Base-by-base conservation (phyloP, 148 eudicot genomes). In the Persicaria tinctoria region DNA sequence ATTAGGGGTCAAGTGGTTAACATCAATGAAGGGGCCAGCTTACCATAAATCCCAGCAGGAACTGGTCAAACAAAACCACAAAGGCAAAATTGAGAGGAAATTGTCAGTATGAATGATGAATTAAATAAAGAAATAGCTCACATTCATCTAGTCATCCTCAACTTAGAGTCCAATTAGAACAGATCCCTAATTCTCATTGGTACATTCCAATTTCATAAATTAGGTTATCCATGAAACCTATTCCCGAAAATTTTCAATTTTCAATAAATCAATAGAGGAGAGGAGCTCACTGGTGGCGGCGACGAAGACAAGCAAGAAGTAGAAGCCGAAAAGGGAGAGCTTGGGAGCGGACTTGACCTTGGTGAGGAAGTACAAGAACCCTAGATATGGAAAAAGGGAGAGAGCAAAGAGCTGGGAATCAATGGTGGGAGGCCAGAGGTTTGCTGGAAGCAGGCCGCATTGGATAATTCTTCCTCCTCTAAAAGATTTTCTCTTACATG, bases 11-110 rank as follows among this genome's bases (percentile, higher is more conserved):
- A n/a, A 18, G 41, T 32, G 41, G 41, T 32, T 23, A 20, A 13
- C 17, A 71, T 5, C 41, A 68, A 68, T 53, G 1, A 71, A 18
- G 55, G 55, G 44, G 38, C 41, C 23, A 82, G 75, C 80, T 83
- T 90, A 95, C 97, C 99, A 70, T 95, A 92, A 73, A 95, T 95
- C 83, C 99, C 99, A 72, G 97, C 99, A 17, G 99, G 99, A 62
- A 71, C 74, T 71, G 74, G 53, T 46, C 51, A 71, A 71, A 66
- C 14, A 9, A 44, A 63, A 66, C 11, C 74, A 71, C 55, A 71
- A 7, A 66, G 6, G 17, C 48, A 54, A 77, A 79, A 55, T 47
- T 55, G 66, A 77, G 68, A 56, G 3, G 11, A 55, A 17, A 59
- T 5, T 66, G 70, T 66, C 70, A 66, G 70, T 66, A 44, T 14